Evolutionary conservation across 257 asterid genomes (phyloP), one percentile per base, ranked within the genome.

Genomic region (Jacaranda mimosifolia): DNA sequence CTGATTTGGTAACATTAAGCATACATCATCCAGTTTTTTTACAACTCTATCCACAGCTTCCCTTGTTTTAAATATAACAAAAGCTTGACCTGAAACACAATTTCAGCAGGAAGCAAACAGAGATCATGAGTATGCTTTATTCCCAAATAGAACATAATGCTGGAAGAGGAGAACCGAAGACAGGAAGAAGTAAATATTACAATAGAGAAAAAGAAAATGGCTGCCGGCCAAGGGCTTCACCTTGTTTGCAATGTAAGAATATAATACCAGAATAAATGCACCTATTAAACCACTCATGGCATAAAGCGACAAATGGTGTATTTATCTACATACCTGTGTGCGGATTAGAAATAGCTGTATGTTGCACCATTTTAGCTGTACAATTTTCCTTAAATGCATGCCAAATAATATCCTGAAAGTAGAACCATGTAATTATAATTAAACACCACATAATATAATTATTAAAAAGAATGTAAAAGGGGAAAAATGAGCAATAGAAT

Each of bases 401-500:
- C 91, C 91, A 91, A 65, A 94, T 72, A 65, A 94, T 91, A 86
- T 94, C 98, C 98, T 94, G 88, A 53, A 73, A 80, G 77, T 48
- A 82, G 70, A 78, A 82, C 35, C 52, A 79, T 21, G 65, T 32
- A 32, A 18, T 19, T 48, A 75, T 70, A 70, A 46, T 63, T 57
- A 38, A 15, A 74, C 45, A 70, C 39, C 17, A 42, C 64, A 55
- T 3, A 43, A 77, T 69, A 62, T 43, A 72, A 58, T 70, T 53
- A 70, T 9, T 36, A 18, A 43, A 66, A 48, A 35, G 63, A 45
- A 77, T 39, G 55, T 36, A 13, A 19, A 67, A 19, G 70, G 58
- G 13, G 32, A 26, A 43, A 75, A 72, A 13, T 36, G 7, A 21
- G 36, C 17, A 68, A 15, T 15, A 49, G 17, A 75, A 52, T 57